Evolutionary conservation across 192 early-diverging fungal species (phyloP).

Genomic region (Backusella westeae): DNA sequence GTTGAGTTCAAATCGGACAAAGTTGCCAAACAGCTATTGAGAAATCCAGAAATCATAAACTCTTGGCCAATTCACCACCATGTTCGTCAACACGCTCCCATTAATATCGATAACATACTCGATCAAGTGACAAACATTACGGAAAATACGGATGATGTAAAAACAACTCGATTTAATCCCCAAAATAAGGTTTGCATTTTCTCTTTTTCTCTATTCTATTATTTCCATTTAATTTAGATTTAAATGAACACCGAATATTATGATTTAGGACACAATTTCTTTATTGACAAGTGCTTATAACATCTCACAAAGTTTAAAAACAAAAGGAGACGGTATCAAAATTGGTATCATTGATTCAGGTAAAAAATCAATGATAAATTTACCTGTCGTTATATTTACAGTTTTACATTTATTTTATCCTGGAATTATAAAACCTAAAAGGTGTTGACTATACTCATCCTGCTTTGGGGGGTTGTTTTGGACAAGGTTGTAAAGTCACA

Average conservation of each 20-base stretch:
- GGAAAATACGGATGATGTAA: background rate
- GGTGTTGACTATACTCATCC: slow-evolving; percentile 60
- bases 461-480: slow-evolving; percentile 65
- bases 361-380: background rate
- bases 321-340: slow-evolving; percentile 58
- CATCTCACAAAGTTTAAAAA: slow-evolving; percentile 43
- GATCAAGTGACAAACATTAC: background rate
- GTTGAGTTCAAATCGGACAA: slow-evolving; percentile 8
- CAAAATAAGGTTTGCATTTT: slow-evolving; percentile 2
- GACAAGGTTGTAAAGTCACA: slow-evolving; percentile 52
- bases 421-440: background rate
- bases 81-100: slow-evolving; percentile 10
- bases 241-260: slow-evolving; percentile 2
- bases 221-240: background rate
- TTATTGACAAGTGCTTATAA: slow-evolving; percentile 48
- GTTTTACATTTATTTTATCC: background rate
- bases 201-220: background rate
- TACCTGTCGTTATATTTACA: background rate
- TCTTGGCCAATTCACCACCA: slow-evolving; percentile 27
- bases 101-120: background rate
- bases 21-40: slow-evolving; percentile 7
- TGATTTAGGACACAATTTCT: slow-evolving; percentile 31
- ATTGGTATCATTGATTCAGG: slow-evolving; percentile 71
- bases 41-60: slow-evolving; percentile 12
- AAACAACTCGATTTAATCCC: background rate